Evolutionary conservation across 2,329 filamentous ascomycete species (phyloP).

Genomic region (Aspergillus fumigatus): DNA sequence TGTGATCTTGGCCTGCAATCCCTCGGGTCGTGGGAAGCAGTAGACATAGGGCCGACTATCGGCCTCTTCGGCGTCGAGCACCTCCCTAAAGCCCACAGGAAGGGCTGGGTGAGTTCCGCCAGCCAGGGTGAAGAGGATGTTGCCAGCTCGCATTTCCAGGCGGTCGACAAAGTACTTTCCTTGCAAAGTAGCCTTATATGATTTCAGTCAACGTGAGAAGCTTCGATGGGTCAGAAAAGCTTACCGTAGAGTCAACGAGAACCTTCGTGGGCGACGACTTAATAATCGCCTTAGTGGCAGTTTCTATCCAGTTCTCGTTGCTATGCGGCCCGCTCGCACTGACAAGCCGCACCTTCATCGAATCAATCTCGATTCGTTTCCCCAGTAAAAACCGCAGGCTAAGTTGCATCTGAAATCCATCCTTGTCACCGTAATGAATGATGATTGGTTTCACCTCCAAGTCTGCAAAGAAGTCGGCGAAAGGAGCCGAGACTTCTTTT

Average conservation of each 20-base stretch:
- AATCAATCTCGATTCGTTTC: constrained; percentile 63
- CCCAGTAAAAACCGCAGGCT: constrained; percentile 67
- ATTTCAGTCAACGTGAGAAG: not conserved
- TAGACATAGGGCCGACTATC: constrained; percentile 60
- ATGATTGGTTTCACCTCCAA: constrained; percentile 65
- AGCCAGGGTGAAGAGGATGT: constrained; percentile 35
- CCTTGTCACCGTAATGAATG: constrained; percentile 63
- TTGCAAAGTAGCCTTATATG: constrained; percentile 41
- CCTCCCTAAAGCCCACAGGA: constrained; percentile 33
- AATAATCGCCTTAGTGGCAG: constrained; percentile 43
- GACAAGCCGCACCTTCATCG: constrained; percentile 60
- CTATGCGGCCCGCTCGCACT: constrained; percentile 44
- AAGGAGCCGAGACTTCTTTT: constrained; percentile 61
- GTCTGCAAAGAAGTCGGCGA: constrained; percentile 69
- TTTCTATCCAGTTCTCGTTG: constrained; percentile 65
- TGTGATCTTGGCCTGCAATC: constrained; percentile 64
- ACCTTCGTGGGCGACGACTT: constrained; percentile 53
- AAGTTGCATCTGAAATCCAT: constrained; percentile 70
- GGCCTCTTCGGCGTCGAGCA: constrained; percentile 26
- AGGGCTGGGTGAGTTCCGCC: constrained; percentile 25
- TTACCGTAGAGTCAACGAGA: constrained; percentile 46
- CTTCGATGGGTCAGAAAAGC: constrained; percentile 20
- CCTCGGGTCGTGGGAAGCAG: constrained; percentile 66
- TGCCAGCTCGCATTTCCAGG: constrained; percentile 53
- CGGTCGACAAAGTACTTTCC: constrained; percentile 73